Evolutionary conservation across 495 filamentous ascomycete species (phyloP).

Genomic region (Cairneyella variabilis): DNA sequence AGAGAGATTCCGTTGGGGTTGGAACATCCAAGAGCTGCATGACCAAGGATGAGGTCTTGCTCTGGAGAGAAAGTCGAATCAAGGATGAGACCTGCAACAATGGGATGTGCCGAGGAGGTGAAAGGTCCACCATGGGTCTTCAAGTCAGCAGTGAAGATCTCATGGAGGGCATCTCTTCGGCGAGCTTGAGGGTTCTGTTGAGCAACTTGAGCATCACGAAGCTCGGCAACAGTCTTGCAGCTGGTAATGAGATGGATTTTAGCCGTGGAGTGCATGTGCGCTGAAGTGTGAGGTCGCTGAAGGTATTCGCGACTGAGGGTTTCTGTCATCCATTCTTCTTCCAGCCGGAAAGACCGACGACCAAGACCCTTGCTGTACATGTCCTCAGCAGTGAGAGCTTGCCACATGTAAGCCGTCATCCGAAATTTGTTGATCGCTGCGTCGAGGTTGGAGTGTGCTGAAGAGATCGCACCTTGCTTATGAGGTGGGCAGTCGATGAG

Average conservation of each 20-base stretch:
- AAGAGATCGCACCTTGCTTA: constrained; percentile 32
- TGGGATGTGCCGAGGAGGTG: constrained; percentile 25
- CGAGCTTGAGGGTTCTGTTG: constrained; percentile 32
- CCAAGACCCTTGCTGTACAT: constrained; percentile 41
- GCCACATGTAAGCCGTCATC: constrained; percentile 50
- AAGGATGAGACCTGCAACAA: constrained; percentile 43
- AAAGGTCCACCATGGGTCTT: constrained; percentile 28
- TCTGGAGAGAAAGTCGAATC: constrained; percentile 36
- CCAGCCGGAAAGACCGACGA: constrained; percentile 45
- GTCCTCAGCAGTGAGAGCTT: constrained; percentile 46
- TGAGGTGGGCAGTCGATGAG: constrained; percentile 36
- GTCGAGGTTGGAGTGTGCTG: constrained; percentile 34
- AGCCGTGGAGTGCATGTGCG: constrained; percentile 33
- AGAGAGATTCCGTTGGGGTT: constrained; percentile 37
- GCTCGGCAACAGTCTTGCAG: constrained; percentile 37
- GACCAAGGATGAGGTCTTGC: constrained; percentile 34
- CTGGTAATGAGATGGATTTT: constrained; percentile 44
- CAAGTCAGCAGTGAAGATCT: constrained; percentile 38
- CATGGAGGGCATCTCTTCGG: constrained; percentile 29
- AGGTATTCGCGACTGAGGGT: constrained; percentile 28
- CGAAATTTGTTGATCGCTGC: constrained; percentile 46
- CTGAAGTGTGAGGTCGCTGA: not conserved
- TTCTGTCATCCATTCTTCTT: constrained; percentile 44
- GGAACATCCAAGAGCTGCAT: constrained; percentile 41
- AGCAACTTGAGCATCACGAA: constrained; percentile 30